Evolutionary conservation across 169 alveolate genomes (phyloP).

Genomic region (Babesia caballi): DNA sequence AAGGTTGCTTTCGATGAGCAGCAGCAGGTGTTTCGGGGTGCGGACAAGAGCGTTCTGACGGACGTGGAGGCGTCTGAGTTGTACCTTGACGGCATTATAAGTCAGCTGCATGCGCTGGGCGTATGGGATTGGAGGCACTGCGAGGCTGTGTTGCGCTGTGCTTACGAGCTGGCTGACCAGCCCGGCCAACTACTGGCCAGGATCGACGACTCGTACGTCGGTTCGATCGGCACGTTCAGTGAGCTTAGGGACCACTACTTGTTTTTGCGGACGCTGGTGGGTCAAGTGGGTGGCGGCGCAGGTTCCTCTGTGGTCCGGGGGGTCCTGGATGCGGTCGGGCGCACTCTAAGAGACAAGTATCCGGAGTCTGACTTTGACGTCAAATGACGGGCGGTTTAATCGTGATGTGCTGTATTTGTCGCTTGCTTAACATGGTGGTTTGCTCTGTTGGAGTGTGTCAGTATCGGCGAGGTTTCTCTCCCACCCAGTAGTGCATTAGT

Average conservation of each 20-base stretch:
- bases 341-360: neutral
- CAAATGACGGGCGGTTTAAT: no score
- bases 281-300: neutral
- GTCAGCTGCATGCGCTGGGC: neutral
- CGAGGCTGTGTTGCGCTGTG: constrained; percentile 4
- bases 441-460: no score
- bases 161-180: neutral
- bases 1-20: neutral
- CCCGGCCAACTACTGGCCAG: neutral
- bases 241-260: neutral
- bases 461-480: no score
- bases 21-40: neutral
- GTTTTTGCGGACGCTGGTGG: neutral
- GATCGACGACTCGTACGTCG: neutral
- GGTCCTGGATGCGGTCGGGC: neutral
- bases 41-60: neutral
- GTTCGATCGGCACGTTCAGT: neutral
- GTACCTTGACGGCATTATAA: neutral
- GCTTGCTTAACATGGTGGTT: no score
- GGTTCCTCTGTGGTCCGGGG: neutral
- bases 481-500: no score
- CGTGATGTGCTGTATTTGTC: no score
- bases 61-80: constrained; percentile 4
- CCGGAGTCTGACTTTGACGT: neutral
- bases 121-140: neutral